Evolutionary conservation across 495 filamentous ascomycete species (phyloP).

Genomic region (Penicillium verhagenii): DNA sequence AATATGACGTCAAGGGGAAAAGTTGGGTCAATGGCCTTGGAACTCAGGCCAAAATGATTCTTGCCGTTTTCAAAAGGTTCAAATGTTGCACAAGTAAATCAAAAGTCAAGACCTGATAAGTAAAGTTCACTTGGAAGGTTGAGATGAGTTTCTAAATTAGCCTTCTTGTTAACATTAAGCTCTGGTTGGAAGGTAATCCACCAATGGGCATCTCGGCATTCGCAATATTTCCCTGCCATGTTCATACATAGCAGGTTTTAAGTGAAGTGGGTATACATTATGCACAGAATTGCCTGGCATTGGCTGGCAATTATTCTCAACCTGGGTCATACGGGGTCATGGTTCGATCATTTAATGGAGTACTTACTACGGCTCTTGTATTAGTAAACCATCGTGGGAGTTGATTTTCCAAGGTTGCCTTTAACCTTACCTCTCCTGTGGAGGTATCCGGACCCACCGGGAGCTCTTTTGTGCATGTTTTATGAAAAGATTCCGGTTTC

Average conservation of each 20-base stretch:
- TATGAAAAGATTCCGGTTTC: too few relatives aligned
- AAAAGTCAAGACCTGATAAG: too few relatives aligned
- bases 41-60: background rate
- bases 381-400: too few relatives aligned
- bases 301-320: background rate
- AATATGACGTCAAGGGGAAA: background rate
- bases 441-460: background rate
- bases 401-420: too few relatives aligned
- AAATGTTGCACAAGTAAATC: too few relatives aligned
- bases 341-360: conserved; percentile 1
- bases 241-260: conserved; percentile 8
- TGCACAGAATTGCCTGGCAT: background rate
- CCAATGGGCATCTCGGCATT: conserved; percentile 1
- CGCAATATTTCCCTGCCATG: conserved; percentile 6
- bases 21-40: background rate
- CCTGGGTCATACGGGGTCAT: conserved; percentile 13
- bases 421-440: too few relatives aligned
- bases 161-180: background rate
- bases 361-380: too few relatives aligned
- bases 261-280: background rate
- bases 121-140: too few relatives aligned
- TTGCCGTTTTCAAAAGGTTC: background rate
- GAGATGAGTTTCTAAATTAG: too few relatives aligned
- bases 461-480: too few relatives aligned
- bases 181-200: background rate